A percentile compares a stretch with the other conserved stretches of the same genome.
These are phyloP conservation scores for Sporisorium reilianum DNA, from an alignment of 1,284 basidiomycete species.

Conservation along the genomic window DNA sequence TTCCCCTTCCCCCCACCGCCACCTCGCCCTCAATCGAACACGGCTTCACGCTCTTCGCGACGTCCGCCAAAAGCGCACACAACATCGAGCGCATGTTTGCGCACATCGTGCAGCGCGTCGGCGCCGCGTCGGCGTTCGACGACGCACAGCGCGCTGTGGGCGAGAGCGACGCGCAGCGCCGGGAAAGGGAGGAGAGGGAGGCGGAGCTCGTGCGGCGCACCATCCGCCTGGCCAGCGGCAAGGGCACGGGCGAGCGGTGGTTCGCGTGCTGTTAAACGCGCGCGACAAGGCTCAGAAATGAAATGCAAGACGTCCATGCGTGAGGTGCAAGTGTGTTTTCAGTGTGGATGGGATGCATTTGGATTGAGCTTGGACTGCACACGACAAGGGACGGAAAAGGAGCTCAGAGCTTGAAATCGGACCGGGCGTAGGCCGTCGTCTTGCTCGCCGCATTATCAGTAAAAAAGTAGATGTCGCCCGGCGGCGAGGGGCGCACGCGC, in stretches of 20 bases:
- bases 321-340: too few species aligned
- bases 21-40: slow-evolving; percentile 26
- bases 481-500: slow-evolving; percentile 81
- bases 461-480: slow-evolving; percentile 74
- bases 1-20: background rate
- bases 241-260: slow-evolving; percentile 13
- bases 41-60: slow-evolving; percentile 63
- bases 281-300: too few species aligned
- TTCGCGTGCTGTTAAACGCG: slow-evolving; percentile 21
- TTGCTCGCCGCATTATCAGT: slow-evolving; percentile 62
- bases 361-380: too few species aligned
- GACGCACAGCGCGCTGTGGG: background rate
- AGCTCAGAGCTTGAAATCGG: slow-evolving; percentile 55
- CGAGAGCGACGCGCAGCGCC: background rate
- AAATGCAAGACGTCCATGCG: too few species aligned
- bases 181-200: slow-evolving; percentile 7
- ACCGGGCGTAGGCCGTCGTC: slow-evolving; percentile 52
- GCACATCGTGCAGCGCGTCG: slow-evolving; percentile 51
- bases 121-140: slow-evolving; percentile 22
- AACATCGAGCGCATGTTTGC: slow-evolving; percentile 54
- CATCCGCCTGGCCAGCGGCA: slow-evolving; percentile 47
- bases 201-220: slow-evolving; percentile 28
- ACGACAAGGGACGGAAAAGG: too few species aligned
- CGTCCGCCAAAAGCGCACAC: slow-evolving; percentile 50
- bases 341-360: too few species aligned